These are phyloP conservation scores for Dendryphion nanum DNA, from an alignment of 2,329 filamentous ascomycete species.

Conservation along the genomic window DNA sequence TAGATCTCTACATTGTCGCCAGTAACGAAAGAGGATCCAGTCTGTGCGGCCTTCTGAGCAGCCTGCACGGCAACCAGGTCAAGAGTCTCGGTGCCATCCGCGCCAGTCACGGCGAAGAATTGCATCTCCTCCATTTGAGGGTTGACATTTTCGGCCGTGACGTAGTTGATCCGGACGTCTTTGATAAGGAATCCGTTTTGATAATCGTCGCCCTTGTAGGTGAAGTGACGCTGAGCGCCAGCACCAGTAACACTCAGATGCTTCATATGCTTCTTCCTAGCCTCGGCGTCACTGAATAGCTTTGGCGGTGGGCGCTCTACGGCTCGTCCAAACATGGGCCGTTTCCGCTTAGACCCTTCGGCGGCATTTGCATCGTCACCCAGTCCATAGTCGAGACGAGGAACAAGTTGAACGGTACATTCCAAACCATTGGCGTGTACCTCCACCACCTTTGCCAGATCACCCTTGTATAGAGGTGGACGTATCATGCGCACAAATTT, in stretches of 20 bases:
- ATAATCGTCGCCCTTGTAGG: conserved; percentile 85
- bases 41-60: conserved; percentile 80
- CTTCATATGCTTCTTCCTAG: conserved; percentile 78
- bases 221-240: conserved; percentile 68
- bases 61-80: conserved; percentile 89
- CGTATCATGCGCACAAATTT: conserved; percentile 89
- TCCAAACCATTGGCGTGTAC: conserved; percentile 92
- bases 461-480: conserved; percentile 76
- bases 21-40: conserved; percentile 80
- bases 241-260: conserved; percentile 55
- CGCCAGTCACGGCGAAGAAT: conserved; percentile 82
- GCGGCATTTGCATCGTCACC: conserved; percentile 70
- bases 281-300: conserved; percentile 89
- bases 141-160: conserved; percentile 87
- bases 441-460: conserved; percentile 88
- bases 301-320: conserved; percentile 79
- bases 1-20: conserved; percentile 98
- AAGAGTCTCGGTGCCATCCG: conserved; percentile 90
- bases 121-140: conserved; percentile 93
- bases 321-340: conserved; percentile 49
- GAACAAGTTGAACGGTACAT: conserved; percentile 82
- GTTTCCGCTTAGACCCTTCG: conserved; percentile 70
- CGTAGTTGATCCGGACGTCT: conserved; percentile 83
- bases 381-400: conserved; percentile 85
- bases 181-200: conserved; percentile 92